Evolutionary conservation across 192 early-diverging fungal genomes (phyloP).

Genomic region (Linnemannia zychae): DNA sequence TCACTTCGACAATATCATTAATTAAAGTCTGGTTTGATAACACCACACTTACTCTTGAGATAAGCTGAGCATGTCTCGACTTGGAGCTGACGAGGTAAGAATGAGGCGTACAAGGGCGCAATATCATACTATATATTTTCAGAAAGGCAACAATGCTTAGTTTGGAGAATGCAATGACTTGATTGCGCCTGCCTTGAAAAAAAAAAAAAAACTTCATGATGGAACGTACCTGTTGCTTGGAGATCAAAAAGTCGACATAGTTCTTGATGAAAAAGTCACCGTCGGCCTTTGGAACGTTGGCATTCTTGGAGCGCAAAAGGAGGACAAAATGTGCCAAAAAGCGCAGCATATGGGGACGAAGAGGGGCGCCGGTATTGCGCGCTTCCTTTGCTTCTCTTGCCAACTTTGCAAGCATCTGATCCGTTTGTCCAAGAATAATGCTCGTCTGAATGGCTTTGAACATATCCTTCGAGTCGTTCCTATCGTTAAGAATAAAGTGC

Average conservation of each 20-base stretch:
- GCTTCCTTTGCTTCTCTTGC: constrained; percentile 28
- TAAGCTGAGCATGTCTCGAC: constrained; percentile 40
- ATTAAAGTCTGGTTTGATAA: neutral
- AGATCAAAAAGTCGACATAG: constrained; percentile 64
- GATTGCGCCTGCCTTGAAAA: neutral
- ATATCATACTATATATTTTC: constrained; percentile 28
- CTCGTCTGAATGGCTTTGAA: constrained; percentile 44
- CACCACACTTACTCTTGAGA: constrained; percentile 27
- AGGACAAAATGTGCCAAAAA: constrained; percentile 79
- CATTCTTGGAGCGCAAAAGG: constrained; percentile 69
- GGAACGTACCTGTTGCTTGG: constrained; percentile 31
- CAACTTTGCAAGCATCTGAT: constrained; percentile 34
- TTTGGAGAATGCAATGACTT: neutral
- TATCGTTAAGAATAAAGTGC: neutral
- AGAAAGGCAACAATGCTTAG: neutral
- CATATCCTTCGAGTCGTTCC: constrained; percentile 33
- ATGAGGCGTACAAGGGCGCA: constrained; percentile 47
- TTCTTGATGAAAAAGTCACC: constrained; percentile 65
- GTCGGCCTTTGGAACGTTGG: constrained; percentile 55
- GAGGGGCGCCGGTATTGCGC: constrained; percentile 21
- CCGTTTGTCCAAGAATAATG: constrained; percentile 48
- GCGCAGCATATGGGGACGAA: constrained; percentile 70
- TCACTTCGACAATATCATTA: neutral
- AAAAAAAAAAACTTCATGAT: neutral
- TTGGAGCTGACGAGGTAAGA: constrained; percentile 36